These are phyloP conservation scores for Xerocomus spinulosus DNA, from an alignment of 768 basidiomycete genomes.

Conservation along the genomic window DNA sequence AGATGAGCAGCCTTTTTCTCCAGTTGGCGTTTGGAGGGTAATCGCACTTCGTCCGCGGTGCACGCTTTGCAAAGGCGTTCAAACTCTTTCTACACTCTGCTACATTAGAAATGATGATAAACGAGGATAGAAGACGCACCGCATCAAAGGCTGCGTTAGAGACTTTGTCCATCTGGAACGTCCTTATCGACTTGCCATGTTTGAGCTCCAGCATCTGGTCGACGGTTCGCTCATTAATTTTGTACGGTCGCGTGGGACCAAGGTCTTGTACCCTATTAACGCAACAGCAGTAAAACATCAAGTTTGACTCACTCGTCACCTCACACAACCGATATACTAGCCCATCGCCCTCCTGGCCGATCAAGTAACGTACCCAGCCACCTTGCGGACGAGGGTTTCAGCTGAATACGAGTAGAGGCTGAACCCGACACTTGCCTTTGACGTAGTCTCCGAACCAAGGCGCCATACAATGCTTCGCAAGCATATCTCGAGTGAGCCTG, in stretches of 20 bases:
- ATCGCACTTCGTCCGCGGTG: constrained; percentile 47
- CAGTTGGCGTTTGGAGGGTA: constrained; percentile 64
- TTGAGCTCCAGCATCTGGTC: constrained; percentile 70
- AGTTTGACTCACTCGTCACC: constrained; percentile 57
- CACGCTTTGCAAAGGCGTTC: constrained; percentile 49
- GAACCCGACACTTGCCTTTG: constrained; percentile 50
- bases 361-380: constrained; percentile 80
- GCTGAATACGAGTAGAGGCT: background rate
- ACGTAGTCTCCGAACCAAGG: constrained; percentile 87
- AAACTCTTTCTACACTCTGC: constrained; percentile 60
- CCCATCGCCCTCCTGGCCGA: constrained; percentile 55
- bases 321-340: constrained; percentile 81
- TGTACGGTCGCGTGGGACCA: constrained; percentile 59
- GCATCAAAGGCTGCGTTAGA: constrained; percentile 66
- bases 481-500: constrained; percentile 59
- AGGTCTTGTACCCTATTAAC: constrained; percentile 41
- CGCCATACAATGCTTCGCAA: constrained; percentile 66
- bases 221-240: constrained; percentile 58
- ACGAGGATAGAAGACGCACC: constrained; percentile 40
- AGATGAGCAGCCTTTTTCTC: constrained; percentile 65
- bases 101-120: constrained; percentile 8
- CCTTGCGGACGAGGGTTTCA: constrained; percentile 39
- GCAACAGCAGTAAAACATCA: background rate
- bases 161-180: constrained; percentile 79
- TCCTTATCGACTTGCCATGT: constrained; percentile 62